These are phyloP conservation scores for Rhodotorula sphaerocarpa DNA, from an alignment of 768 basidiomycete genomes.

Conservation along the genomic window DNA sequence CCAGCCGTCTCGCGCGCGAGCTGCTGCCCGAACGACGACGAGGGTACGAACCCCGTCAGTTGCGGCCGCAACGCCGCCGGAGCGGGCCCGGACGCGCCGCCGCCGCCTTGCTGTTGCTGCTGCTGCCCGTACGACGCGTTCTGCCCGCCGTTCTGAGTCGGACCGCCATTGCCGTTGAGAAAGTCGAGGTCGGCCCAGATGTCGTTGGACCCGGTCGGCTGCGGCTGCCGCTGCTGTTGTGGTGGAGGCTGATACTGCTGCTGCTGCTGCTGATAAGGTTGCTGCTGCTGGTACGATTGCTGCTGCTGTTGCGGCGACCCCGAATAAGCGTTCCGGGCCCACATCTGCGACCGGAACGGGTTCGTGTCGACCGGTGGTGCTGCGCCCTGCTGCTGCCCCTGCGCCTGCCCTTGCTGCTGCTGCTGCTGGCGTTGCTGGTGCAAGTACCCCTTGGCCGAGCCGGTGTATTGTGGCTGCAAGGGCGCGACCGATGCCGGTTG, in stretches of 20 bases:
- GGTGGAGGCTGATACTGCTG: neutral
- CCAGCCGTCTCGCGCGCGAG: conserved; percentile 9
- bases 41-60: conserved; percentile 28
- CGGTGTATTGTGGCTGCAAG: conserved; percentile 25
- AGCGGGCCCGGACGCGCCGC: no score
- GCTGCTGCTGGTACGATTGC: neutral
- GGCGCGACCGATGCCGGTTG: conserved; percentile 4
- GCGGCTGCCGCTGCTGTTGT: neutral
- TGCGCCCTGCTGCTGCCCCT: neutral
- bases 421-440: conserved; percentile 13
- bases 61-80: conserved; percentile 38
- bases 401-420: neutral
- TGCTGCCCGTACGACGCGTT: conserved; percentile 11
- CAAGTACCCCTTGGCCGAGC: conserved; percentile 22
- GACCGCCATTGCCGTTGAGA: neutral
- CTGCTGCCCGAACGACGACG: conserved; percentile 25
- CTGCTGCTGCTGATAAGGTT: neutral
- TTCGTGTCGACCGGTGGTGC: neutral
- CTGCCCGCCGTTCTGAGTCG: conserved; percentile 2
- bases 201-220: neutral
- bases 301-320: neutral
- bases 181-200: conserved; percentile 29
- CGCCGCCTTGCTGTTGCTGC: conserved; percentile 12
- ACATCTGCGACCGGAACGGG: neutral
- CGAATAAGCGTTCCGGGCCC: neutral